These are phyloP conservation scores for Aureobasidium sp. DNA, from an alignment of 2,329 filamentous ascomycete species.

Conservation along the genomic window DNA sequence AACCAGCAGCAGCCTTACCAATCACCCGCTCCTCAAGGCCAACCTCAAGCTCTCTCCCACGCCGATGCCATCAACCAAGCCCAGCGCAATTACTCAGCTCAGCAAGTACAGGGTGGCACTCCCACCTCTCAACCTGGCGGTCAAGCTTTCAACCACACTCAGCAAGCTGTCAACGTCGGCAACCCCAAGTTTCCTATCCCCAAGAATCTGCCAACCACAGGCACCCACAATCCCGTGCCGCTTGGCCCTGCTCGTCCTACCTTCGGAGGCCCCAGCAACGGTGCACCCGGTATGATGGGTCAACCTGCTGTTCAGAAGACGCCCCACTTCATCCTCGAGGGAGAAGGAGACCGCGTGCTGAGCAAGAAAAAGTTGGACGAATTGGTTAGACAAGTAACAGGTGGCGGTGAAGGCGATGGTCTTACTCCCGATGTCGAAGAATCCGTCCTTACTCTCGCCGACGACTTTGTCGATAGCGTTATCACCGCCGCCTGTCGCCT, in stretches of 20 bases:
- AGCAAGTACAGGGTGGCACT: constrained; percentile 17
- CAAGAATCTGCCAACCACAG: constrained; percentile 61
- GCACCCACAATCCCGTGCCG: constrained; percentile 63
- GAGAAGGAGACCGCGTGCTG: constrained; percentile 85
- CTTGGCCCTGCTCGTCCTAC: constrained; percentile 73
- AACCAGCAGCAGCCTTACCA: constrained; percentile 21
- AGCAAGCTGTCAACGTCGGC: constrained; percentile 26
- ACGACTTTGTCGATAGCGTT: constrained; percentile 91
- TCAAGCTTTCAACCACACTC: constrained; percentile 14
- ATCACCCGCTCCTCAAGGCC: constrained; percentile 21
- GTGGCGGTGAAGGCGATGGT: constrained; percentile 63
- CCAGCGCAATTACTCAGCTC: constrained; percentile 15
- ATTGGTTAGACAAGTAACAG: constrained; percentile 86
- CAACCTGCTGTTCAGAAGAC: constrained; percentile 78
- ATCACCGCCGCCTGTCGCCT: constrained; percentile 80
- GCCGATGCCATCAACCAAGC: constrained; percentile 18
- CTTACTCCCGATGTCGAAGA: constrained; percentile 93
- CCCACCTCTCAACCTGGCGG: constrained; percentile 17
- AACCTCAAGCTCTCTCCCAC: constrained; percentile 20
- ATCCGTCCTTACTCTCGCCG: constrained; percentile 79
- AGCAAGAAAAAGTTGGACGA: constrained; percentile 97
- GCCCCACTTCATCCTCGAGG: constrained; percentile 78
- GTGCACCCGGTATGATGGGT: constrained; percentile 72
- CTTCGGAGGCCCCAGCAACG: constrained; percentile 58
- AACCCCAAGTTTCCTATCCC: constrained; percentile 71